These are phyloP conservation scores for Nematocida sp. DNA, from an alignment of 371 early-diverging fungal species.

Conservation along the genomic window DNA sequence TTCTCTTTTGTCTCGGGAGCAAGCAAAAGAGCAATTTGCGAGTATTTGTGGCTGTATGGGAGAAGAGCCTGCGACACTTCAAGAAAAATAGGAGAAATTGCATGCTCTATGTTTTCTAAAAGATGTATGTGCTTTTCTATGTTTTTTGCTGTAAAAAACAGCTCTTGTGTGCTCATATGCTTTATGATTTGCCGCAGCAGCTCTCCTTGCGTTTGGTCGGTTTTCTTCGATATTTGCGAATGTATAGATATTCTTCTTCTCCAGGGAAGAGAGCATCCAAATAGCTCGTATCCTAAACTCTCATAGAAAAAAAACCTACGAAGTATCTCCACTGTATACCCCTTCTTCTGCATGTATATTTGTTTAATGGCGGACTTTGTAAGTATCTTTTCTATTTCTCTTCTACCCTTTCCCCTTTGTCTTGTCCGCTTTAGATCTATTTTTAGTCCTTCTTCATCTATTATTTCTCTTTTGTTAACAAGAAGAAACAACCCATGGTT, in stretches of 20 bases:
- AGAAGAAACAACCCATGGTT: conserved; percentile 26
- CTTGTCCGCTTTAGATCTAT: not conserved
- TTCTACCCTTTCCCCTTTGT: too few species aligned
- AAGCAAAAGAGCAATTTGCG: too few species aligned
- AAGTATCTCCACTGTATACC: not conserved
- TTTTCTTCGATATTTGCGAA: not conserved
- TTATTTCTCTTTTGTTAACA: conserved; percentile 26
- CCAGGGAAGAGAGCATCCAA: conserved; percentile 21
- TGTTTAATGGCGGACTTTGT: not conserved
- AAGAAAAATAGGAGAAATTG: too few species aligned
- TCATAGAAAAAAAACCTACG: not conserved
- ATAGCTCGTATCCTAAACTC: not conserved
- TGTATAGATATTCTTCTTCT: not conserved
- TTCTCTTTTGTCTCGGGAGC: too few species aligned
- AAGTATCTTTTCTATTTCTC: not conserved
- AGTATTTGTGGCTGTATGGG: too few species aligned
- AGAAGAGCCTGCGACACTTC: too few species aligned
- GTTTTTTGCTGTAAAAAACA: not conserved
- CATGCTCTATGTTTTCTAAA: not conserved
- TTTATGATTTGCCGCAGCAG: conserved; percentile 3
- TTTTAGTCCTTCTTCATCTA: conserved; percentile 24
- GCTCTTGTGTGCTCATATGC: not conserved
- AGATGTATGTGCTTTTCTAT: conserved; percentile 21
- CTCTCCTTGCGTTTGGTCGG: not conserved
- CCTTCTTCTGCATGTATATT: not conserved